Conservation (phyloP, 2,329 filamentous ascomycete genomes). For the Stagonosporopsis chrysanthemi region DNA sequence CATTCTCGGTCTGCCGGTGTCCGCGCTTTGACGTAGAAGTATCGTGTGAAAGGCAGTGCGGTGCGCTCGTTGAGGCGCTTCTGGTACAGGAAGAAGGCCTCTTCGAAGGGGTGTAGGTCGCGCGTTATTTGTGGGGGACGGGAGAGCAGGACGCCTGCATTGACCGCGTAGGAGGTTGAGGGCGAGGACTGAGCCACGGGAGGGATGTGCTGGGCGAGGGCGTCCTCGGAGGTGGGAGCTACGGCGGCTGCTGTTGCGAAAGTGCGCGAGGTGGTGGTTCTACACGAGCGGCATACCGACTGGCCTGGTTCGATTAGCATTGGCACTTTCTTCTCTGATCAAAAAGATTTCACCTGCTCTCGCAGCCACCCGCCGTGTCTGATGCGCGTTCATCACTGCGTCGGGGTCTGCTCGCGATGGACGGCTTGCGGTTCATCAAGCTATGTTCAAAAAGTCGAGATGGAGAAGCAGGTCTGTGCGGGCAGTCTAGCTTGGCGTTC, state of each 20-base stretch:
- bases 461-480: constrained; percentile 18
- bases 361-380: constrained; percentile 54
- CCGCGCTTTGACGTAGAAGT: constrained; percentile 94
- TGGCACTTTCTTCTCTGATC: neutral
- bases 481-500: neutral
- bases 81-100: constrained; percentile 95
- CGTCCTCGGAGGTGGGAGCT: constrained; percentile 46
- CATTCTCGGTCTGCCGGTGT: constrained; percentile 87
- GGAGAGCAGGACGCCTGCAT: constrained; percentile 80
- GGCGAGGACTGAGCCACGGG: constrained; percentile 51
- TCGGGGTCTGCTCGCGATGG: constrained; percentile 5
- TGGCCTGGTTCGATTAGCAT: constrained; percentile 47
- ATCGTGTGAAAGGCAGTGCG: constrained; percentile 82
- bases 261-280: constrained; percentile 49
- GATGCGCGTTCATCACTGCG: constrained; percentile 53
- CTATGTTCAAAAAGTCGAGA: constrained; percentile 37
- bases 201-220: constrained; percentile 40
- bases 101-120: constrained; percentile 85
- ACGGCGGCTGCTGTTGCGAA: constrained; percentile 48
- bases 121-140: constrained; percentile 88
- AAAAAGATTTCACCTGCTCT: constrained; percentile 44
- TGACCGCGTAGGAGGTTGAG: constrained; percentile 54
- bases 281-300: constrained; percentile 57
- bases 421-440: constrained; percentile 1
- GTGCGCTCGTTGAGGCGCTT: constrained; percentile 94